Base-by-base conservation (phyloP, 1,139 yeast genomes). In the Pichia sp. region DNA sequence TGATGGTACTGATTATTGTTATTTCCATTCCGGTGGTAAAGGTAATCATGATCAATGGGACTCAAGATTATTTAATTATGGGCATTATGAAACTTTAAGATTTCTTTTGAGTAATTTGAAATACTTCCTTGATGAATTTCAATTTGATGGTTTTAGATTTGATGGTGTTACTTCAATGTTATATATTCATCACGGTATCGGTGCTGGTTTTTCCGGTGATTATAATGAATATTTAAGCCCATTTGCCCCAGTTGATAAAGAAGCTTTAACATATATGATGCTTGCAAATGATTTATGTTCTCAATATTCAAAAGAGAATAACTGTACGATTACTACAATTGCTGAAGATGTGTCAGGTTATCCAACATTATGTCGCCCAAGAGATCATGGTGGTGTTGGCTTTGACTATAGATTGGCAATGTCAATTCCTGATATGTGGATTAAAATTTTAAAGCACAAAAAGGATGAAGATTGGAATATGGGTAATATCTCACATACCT, bases 401-500 rank as follows among this genome's bases (percentile, higher is more conserved):
- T 92, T 90, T 62, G 94, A 90, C 64, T 92, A 90, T 66, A 75
- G 97, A 56, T 73, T 92, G 51, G 94, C 96, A 3, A 92, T 92
- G 98, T 97, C 97, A 1, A 75, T 92, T 53, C 98, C 98, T 5
- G 98, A 92, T 66, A 90, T 90, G 97, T 92, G 98, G 97, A 92
- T 92, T 69, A 92, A 92, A 66, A 69, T 89, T 46, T 70, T 92
- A 58, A 92, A 92, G 65, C 97, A 90, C 63, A 71, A 76, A 54
- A 62, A 70, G 37, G 98, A 92, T 65, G 96, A 90, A 55, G 85
- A 88, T 48, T 92, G 98, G 98, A 89, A 90, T 61, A 67, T 92
- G 71, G 90, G 85, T 34, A 73, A 75, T 53, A 88, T 92, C 51
- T 83, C 83, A 28, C 83, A 79, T 62, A 87, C 95, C 1, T 75